phyloP scores from a whole-genome alignment of 768 basidiomycete genomes.

The Dentipellis sp. region DNA sequence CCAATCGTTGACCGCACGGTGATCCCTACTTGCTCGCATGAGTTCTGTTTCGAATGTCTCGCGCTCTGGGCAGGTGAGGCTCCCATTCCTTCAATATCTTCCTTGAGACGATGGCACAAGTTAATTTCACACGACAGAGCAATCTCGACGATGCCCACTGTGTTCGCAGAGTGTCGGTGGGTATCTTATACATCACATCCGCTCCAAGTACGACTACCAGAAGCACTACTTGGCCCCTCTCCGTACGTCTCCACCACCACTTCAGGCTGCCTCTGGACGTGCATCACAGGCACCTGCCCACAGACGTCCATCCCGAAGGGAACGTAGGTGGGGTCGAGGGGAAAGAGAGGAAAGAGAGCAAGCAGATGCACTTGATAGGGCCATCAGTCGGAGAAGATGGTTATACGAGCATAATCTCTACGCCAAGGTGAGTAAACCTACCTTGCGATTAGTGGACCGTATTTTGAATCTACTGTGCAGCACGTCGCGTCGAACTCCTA shows the following conservation, averaged over 20 bases:
- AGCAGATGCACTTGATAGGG: conserved; percentile 64
- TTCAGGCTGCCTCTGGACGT: conserved; percentile 10
- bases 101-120: neutral
- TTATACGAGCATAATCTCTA: conserved; percentile 74
- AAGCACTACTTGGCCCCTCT: conserved; percentile 70
- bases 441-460: neutral
- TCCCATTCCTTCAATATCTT: conserved; percentile 3
- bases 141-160: conserved; percentile 72
- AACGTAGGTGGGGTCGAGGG: conserved; percentile 49
- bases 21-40: conserved; percentile 80
- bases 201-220: conserved; percentile 72
- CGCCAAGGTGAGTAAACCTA: conserved; percentile 57
- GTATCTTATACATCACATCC: conserved; percentile 72
- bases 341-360: conserved; percentile 43
- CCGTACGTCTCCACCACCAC: conserved; percentile 36
- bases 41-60: conserved; percentile 91
- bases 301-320: conserved; percentile 24
- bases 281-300: conserved; percentile 1
- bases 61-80: conserved; percentile 71
- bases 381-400: conserved; percentile 67
- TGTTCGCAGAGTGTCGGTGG: conserved; percentile 61
- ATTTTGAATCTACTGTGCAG: conserved; percentile 29
- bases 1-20: conserved; percentile 67
- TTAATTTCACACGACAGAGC: conserved; percentile 32
- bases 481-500: conserved; percentile 84